Evolutionary conservation across 345 rosid species (phyloP).

Genomic region (Sonneratia caseolaris): DNA sequence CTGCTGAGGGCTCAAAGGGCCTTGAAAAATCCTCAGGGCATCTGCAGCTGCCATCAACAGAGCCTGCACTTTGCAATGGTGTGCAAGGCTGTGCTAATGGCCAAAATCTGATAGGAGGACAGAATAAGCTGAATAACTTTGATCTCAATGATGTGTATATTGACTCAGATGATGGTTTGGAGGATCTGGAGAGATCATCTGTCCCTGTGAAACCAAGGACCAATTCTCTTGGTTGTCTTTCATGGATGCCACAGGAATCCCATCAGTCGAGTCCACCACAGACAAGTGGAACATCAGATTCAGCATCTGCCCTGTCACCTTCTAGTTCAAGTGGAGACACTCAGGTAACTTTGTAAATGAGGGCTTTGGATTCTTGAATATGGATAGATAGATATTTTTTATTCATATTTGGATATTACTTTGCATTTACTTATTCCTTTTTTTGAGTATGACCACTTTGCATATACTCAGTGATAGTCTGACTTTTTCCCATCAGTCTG

Average conservation of each 20-base stretch:
- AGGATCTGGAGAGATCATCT: slow-evolving; percentile 64
- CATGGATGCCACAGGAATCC: slow-evolving; percentile 71
- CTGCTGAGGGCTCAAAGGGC: slow-evolving; percentile 41
- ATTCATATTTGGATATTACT: too few relatives aligned
- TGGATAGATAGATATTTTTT: too few relatives aligned
- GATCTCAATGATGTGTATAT: slow-evolving; percentile 83
- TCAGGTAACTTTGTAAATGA: slow-evolving; percentile 39
- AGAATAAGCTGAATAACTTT: slow-evolving; percentile 64
- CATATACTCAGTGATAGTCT: neutral
- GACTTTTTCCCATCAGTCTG: too few relatives aligned
- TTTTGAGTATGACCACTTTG: neutral
- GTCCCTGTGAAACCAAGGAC: slow-evolving; percentile 46
- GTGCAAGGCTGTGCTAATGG: slow-evolving; percentile 20
- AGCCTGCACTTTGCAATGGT: slow-evolving; percentile 11
- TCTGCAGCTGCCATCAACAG: slow-evolving; percentile 30
- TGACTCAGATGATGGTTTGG: slow-evolving; percentile 78
- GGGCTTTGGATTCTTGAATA: too few relatives aligned
- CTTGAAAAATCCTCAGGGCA: slow-evolving; percentile 31
- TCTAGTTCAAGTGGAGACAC: slow-evolving; percentile 86
- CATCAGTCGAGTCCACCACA: slow-evolving; percentile 97
- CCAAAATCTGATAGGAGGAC: slow-evolving; percentile 33
- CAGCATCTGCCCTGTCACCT: slow-evolving; percentile 95
- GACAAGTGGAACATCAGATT: slow-evolving; percentile 87
- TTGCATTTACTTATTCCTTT: too few relatives aligned
- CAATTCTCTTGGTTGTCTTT: slow-evolving; percentile 70